Conservation (phyloP, 805 yeast genomes). For the Suhomyces sp. region DNA sequence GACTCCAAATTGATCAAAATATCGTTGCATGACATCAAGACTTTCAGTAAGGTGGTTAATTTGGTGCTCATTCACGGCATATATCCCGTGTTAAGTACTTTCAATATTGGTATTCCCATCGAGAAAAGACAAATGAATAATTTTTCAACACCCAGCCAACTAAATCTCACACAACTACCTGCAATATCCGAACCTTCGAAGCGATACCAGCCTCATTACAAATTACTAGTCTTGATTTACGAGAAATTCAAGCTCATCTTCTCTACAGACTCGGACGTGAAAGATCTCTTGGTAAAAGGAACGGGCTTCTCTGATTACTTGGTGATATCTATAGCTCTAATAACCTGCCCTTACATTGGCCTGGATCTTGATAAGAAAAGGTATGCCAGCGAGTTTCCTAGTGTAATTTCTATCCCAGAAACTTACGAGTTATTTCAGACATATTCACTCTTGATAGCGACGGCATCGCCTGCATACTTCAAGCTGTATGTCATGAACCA, state of each 20-base stretch:
- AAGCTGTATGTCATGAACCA: slow-evolving; percentile 44
- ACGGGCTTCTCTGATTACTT: slow-evolving; percentile 64
- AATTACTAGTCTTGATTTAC: slow-evolving; percentile 28
- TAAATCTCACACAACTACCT: slow-evolving; percentile 11
- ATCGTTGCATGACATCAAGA: slow-evolving; percentile 81
- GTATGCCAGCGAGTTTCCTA: slow-evolving; percentile 14
- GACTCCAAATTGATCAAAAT: slow-evolving; percentile 51
- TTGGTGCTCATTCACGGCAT: slow-evolving; percentile 69
- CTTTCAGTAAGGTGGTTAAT: slow-evolving; percentile 62
- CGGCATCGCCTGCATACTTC: slow-evolving; percentile 47
- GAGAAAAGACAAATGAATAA: slow-evolving; percentile 56
- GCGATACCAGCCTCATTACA: slow-evolving; percentile 7
- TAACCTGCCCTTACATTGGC: slow-evolving; percentile 27
- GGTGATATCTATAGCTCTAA: slow-evolving; percentile 45
- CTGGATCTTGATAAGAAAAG: slow-evolving; percentile 8
- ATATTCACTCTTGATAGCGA: slow-evolving; percentile 56
- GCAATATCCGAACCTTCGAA: slow-evolving; percentile 1
- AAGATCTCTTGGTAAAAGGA: slow-evolving; percentile 56
- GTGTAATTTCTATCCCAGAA: slow-evolving; percentile 45
- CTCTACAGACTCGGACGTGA: slow-evolving; percentile 45
- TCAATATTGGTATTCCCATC: slow-evolving; percentile 61
- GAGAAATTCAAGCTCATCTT: slow-evolving; percentile 33
- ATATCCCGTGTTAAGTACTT: slow-evolving; percentile 55
- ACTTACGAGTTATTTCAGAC: slow-evolving; percentile 65
- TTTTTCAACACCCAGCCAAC: slow-evolving; percentile 29